Evolutionary conservation across 805 yeast species (phyloP).

Genomic region (Candida wancherniae): DNA sequence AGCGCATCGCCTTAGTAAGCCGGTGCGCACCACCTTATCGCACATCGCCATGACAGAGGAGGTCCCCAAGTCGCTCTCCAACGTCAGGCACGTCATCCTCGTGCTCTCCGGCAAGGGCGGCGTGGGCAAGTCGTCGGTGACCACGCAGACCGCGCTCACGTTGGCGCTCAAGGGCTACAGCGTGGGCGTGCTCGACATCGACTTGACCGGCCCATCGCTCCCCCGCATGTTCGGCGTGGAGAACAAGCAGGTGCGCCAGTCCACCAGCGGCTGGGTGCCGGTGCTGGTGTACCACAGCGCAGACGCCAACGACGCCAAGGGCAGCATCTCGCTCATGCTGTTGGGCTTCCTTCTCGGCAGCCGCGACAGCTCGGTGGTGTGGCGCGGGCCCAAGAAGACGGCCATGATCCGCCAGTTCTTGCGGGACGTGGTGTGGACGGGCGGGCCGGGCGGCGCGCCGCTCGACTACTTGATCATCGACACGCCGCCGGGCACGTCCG

Average conservation of each 20-base stretch:
- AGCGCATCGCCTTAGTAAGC: no score
- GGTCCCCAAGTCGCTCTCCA: constrained; percentile 32
- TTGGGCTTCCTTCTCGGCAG: constrained; percentile 81
- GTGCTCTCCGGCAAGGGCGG: constrained; percentile 95
- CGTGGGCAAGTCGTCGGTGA: constrained; percentile 94
- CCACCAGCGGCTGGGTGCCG: constrained; percentile 88
- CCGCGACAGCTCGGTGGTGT: constrained; percentile 86
- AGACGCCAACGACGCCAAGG: constrained; percentile 23
- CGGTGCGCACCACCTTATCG: no score
- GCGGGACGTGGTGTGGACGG: constrained; percentile 78
- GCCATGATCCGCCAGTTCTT: constrained; percentile 96
- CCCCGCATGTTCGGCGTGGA: constrained; percentile 97
- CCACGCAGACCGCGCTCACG: constrained; percentile 88
- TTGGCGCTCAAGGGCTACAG: constrained; percentile 63
- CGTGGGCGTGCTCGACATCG: constrained; percentile 95
- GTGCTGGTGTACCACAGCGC: constrained; percentile 40
- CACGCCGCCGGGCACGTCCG: constrained; percentile 98
- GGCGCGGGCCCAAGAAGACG: constrained; percentile 98
- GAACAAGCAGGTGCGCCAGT: constrained; percentile 70
- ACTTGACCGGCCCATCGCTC: constrained; percentile 91
- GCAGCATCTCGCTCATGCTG: constrained; percentile 64
- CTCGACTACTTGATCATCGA: constrained; percentile 81
- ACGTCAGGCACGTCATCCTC: constrained; percentile 71
- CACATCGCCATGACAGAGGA: constrained; percentile 8
- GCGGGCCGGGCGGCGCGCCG: constrained; percentile 44